Percentiles rank a stretch among this genome's conserved stretches.
phyloP scores from a whole-genome alignment of 495 filamentous ascomycete genomes.

The Evansstolkia leycettana region DNA sequence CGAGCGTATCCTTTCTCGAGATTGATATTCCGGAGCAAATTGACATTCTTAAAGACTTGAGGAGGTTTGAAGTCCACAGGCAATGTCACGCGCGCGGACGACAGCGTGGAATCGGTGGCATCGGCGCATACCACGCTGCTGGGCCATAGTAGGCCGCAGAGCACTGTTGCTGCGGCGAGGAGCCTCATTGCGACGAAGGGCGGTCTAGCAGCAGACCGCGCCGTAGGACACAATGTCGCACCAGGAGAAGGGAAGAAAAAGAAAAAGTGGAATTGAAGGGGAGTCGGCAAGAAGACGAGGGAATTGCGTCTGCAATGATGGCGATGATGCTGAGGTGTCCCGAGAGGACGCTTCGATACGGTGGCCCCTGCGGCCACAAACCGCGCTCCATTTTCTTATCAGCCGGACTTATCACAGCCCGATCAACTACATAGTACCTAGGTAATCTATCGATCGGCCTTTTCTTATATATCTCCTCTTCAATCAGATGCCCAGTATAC shows the following conservation, averaged over 20 bases:
- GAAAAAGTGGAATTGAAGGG: constrained; percentile 4
- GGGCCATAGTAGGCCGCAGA: constrained; percentile 25
- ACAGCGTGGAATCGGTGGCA: constrained; percentile 5
- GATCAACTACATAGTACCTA: too few relatives aligned
- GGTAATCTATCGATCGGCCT: too few relatives aligned
- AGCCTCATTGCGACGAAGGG: constrained; percentile 29
- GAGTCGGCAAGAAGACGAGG: constrained; percentile 7
- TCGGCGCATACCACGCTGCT: constrained; percentile 25
- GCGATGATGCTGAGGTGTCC: constrained; percentile 35
- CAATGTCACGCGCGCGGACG: constrained; percentile 15
- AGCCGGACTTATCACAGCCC: constrained; percentile 3
- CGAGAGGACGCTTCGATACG: constrained; percentile 12
- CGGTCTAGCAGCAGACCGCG: constrained; percentile 12
- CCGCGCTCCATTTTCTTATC: constrained; percentile 23
- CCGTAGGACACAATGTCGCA: constrained; percentile 14
- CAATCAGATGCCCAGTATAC: constrained; percentile 5
- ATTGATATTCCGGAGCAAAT: constrained; percentile 80
- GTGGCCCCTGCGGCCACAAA: constrained; percentile 24
- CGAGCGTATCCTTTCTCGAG: constrained; percentile 83
- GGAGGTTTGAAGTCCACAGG: constrained; percentile 71
- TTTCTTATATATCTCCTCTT: too few relatives aligned
- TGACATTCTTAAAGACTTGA: constrained; percentile 81
- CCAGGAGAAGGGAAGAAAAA: constrained; percentile 9
- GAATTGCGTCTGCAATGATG: constrained; percentile 1
- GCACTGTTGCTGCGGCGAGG: constrained; percentile 25